Evolutionary conservation across 2,329 filamentous ascomycete genomes (phyloP), one percentile per base, ranked within the genome.

Genomic region (Microcyclosporella mali): DNA sequence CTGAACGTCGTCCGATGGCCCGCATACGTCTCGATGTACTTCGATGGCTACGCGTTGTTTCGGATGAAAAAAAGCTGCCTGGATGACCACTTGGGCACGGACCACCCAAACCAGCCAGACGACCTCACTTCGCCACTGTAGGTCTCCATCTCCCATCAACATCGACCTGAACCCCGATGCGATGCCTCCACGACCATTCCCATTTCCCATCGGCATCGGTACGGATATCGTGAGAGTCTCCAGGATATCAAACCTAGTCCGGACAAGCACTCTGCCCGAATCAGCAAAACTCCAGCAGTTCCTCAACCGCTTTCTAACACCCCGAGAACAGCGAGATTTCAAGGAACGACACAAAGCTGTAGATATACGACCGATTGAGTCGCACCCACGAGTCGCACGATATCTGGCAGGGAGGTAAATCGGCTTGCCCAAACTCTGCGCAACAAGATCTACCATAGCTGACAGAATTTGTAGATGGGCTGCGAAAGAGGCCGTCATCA

Each of bases 181-280:
- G 4, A 72, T 72, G 70, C 61, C 68, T 43, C 62, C 59, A 7
- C 64, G 67, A 31, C 67, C 69, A 0, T 87, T 89, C 55, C 81
- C 82, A 1, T 70, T 79, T n/a, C 70, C 79, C 1, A 59, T 90
- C 11, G 73, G 74, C 37, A 69, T 94, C 40, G 88, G 88, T 45
- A 90, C 79, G 36, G 88, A 94, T 61, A 83, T 94, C 43, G 88
- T 85, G 63, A 73, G 74, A 44, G 75, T 88, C 44, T 65, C 73
- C 1, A 80, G 88, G 42, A 79, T 94, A 46, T 67, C 70, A 47
- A 62, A 64, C 15, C 70, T 88, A 39, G 63, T 90, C 40, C n/a
- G n/a, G n/a, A n/a, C n/a, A n/a, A n/a, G n/a, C n/a, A n/a, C n/a
- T n/a, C n/a, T n/a, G n/a, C n/a, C n/a, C n/a, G n/a, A n/a, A n/a